A percentile compares a stretch with the other conserved stretches of the same genome.
These are phyloP conservation scores for Smallanthus sonchifolius DNA, from an alignment of 129 eudicot species.

Conservation along the genomic window DNA sequence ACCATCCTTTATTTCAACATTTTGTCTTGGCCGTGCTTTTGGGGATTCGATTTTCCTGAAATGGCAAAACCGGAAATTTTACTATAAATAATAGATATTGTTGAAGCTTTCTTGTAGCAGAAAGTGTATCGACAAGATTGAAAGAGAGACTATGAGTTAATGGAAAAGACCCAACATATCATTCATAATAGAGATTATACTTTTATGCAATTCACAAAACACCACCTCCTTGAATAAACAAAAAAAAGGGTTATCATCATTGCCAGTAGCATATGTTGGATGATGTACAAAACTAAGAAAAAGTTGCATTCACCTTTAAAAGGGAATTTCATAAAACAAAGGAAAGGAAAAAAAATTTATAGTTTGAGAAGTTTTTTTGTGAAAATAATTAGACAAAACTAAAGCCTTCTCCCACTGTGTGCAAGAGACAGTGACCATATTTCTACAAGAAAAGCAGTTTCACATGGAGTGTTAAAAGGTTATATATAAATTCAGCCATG, in stretches of 20 bases:
- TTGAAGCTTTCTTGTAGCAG: slow-evolving; percentile 6
- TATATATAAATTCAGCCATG: neutral
- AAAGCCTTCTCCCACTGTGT: neutral
- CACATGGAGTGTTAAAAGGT: neutral
- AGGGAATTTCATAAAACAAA: neutral
- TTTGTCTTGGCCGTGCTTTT: slow-evolving; percentile 55
- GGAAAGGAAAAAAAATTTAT: neutral
- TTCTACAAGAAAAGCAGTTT: neutral
- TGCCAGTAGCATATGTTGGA: slow-evolving; percentile 1
- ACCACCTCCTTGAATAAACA: neutral
- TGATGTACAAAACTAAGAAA: neutral
- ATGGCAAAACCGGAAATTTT: slow-evolving; percentile 1
- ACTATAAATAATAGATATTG: neutral
- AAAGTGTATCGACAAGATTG: neutral
- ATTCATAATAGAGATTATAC: slow-evolving; percentile 4
- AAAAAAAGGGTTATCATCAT: slow-evolving; percentile 1
- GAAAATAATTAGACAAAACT: neutral
- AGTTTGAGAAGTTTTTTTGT: slow-evolving; percentile 3
- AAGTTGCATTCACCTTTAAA: slow-evolving; percentile 9
- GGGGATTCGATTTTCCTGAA: slow-evolving; percentile 85
- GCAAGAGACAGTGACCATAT: neutral
- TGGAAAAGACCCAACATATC: neutral
- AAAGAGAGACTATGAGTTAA: slow-evolving; percentile 5
- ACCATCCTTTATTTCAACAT: slow-evolving; percentile 60
- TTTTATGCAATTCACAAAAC: neutral